These are phyloP conservation scores for Trametopsis cervina DNA, from an alignment of 768 basidiomycete species.

Conservation along the genomic window DNA sequence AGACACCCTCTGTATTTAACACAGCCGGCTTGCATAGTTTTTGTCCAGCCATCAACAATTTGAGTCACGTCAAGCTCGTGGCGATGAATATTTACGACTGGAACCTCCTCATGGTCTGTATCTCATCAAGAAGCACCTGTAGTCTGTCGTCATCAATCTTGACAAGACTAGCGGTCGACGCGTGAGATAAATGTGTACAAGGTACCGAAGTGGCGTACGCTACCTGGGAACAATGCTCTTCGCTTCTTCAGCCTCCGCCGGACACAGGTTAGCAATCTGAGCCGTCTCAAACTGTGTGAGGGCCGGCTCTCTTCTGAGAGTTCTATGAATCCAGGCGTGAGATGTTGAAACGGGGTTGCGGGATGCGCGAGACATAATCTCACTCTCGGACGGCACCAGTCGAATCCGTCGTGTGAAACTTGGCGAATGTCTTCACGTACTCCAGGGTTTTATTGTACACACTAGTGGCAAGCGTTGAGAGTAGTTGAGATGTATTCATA, in stretches of 20 bases:
- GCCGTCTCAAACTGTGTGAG: conserved; percentile 89
- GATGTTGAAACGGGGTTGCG: background rate
- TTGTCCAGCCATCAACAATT: too few relatives aligned
- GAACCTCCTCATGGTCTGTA: conserved; percentile 87
- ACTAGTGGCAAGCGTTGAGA: conserved; percentile 32
- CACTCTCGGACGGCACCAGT: conserved; percentile 85
- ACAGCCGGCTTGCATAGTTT: too few relatives aligned
- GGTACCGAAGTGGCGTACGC: too few relatives aligned
- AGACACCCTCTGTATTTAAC: too few relatives aligned
- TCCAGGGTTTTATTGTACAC: conserved; percentile 92
- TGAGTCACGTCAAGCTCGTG: too few relatives aligned
- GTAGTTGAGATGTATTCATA: background rate
- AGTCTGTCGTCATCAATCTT: conserved; percentile 85
- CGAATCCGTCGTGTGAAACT: conserved; percentile 82
- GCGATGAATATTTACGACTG: too few relatives aligned
- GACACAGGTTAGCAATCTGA: conserved; percentile 88
- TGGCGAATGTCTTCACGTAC: conserved; percentile 86
- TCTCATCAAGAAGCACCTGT: conserved; percentile 77
- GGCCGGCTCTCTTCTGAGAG: conserved; percentile 68
- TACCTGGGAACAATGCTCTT: conserved; percentile 89
- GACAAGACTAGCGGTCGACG: conserved; percentile 47
- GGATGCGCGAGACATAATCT: conserved; percentile 21
- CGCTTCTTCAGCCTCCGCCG: conserved; percentile 82
- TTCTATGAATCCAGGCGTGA: conserved; percentile 34
- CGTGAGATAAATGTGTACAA: too few relatives aligned